These are phyloP conservation scores for Dendrobium nobile DNA, from an alignment of 106 monocot species.

Conservation along the genomic window DNA sequence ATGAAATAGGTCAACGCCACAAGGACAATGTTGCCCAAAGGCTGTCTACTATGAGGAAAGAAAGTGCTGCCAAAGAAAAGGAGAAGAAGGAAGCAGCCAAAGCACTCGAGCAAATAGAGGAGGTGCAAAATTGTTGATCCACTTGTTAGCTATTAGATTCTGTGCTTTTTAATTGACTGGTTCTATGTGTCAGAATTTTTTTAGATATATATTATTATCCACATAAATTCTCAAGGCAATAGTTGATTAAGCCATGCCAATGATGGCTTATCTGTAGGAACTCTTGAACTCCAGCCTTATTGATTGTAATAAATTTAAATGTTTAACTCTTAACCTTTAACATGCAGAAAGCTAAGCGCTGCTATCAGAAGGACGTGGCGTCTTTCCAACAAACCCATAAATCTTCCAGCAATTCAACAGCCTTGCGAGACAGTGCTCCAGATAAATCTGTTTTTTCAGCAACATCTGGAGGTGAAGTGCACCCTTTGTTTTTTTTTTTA, in stretches of 20 bases:
- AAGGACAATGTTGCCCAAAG: conserved; percentile 86
- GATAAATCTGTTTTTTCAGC: conserved; percentile 17
- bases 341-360: conserved; percentile 75
- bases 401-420: conserved; percentile 18
- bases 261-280: not conserved
- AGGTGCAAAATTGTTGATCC: conserved; percentile 29
- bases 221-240: not conserved
- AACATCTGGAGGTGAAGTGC: conserved; percentile 24
- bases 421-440: not conserved
- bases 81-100: conserved; percentile 61
- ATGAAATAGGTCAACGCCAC: conserved; percentile 89
- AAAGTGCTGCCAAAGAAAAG: conserved; percentile 81
- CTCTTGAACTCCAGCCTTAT: not conserved
- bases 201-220: not conserved
- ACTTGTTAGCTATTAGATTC: not conserved
- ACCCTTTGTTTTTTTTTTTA: not conserved
- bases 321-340: not conserved
- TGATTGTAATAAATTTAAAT: not conserved
- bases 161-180: not conserved
- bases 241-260: not conserved
- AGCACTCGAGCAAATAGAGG: conserved; percentile 90
- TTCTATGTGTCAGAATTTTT: not conserved
- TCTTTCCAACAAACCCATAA: conserved; percentile 38
- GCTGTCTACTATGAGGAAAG: conserved; percentile 78
- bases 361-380: conserved; percentile 86